Conservation (phyloP, 2,329 filamentous ascomycete genomes). For the Metarhizium anisopliae region DNA sequence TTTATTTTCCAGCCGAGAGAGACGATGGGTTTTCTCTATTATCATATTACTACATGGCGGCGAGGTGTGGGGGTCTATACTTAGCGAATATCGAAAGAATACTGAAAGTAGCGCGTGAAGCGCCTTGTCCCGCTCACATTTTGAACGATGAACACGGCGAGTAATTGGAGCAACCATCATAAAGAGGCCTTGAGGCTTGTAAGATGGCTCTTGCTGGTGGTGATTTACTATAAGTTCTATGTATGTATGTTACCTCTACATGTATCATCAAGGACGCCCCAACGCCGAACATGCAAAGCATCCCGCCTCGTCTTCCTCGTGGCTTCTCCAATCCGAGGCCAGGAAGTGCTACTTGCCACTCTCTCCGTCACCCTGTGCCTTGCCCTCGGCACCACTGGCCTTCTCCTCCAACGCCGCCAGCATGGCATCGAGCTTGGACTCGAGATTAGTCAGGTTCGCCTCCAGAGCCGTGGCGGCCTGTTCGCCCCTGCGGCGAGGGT, state of each 20-base stretch:
- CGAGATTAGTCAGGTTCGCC: slow-evolving; percentile 40
- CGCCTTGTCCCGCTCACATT: not conserved
- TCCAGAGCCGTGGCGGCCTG: slow-evolving; percentile 45
- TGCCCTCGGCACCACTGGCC: not conserved
- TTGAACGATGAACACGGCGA: not conserved
- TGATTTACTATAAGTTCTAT: no score
- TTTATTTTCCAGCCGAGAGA: not conserved
- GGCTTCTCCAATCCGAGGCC: not conserved
- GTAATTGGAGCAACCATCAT: not conserved
- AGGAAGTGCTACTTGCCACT: not conserved
- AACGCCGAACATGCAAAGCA: no score
- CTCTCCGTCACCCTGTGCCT: not conserved
- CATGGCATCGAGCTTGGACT: slow-evolving; percentile 46
- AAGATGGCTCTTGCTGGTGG: no score
- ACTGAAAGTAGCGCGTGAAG: not conserved
- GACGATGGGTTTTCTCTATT: not conserved
- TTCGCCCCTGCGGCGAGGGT: slow-evolving; percentile 35
- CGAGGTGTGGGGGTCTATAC: not conserved
- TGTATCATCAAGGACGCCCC: no score
- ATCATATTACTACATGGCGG: not conserved
- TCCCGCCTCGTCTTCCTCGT: not conserved
- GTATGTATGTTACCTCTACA: no score
- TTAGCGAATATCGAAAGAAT: slow-evolving; percentile 4
- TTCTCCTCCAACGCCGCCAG: slow-evolving; percentile 37
- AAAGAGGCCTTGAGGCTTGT: no score